These are phyloP conservation scores for Saccharomycopsis schoenii DNA, from an alignment of 805 yeast genomes.

Conservation along the genomic window DNA sequence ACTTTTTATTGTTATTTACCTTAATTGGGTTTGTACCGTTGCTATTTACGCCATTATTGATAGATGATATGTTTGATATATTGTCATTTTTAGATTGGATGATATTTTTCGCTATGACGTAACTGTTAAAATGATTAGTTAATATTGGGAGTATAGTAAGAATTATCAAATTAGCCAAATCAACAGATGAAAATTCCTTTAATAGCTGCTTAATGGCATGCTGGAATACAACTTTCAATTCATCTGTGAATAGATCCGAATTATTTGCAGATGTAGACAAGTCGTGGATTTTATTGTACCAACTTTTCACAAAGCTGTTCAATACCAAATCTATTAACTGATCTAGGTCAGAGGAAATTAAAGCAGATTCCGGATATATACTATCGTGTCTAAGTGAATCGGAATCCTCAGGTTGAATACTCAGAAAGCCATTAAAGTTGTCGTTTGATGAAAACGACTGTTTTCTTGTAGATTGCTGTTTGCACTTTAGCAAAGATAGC, in stretches of 20 bases:
- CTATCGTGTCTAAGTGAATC: neutral
- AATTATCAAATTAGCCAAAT: conserved; percentile 49
- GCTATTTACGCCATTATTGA: neutral
- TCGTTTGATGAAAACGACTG: neutral
- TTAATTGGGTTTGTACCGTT: neutral
- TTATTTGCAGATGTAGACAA: conserved; percentile 28
- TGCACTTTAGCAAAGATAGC: neutral
- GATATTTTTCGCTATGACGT: conserved; percentile 31
- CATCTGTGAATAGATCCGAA: conserved; percentile 31
- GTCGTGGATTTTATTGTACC: conserved; percentile 32
- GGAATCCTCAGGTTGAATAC: neutral
- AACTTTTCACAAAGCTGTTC: conserved; percentile 43
- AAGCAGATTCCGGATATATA: conserved; percentile 37
- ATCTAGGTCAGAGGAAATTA: conserved; percentile 44
- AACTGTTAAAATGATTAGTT: conserved; percentile 52
- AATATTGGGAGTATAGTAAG: conserved; percentile 52
- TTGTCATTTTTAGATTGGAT: neutral
- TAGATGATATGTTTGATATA: neutral
- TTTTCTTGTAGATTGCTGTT: conserved; percentile 3
- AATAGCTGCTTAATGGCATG: conserved; percentile 33
- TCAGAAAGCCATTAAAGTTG: neutral
- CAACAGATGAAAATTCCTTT: conserved; percentile 33
- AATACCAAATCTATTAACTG: conserved; percentile 39
- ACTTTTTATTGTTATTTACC: neutral
- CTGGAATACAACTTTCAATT: conserved; percentile 36